A percentile compares a stretch with the other conserved stretches of the same genome.
phyloP scores from a whole-genome alignment of 192 early-diverging fungal species.

The Umbelopsis sp. region DNA sequence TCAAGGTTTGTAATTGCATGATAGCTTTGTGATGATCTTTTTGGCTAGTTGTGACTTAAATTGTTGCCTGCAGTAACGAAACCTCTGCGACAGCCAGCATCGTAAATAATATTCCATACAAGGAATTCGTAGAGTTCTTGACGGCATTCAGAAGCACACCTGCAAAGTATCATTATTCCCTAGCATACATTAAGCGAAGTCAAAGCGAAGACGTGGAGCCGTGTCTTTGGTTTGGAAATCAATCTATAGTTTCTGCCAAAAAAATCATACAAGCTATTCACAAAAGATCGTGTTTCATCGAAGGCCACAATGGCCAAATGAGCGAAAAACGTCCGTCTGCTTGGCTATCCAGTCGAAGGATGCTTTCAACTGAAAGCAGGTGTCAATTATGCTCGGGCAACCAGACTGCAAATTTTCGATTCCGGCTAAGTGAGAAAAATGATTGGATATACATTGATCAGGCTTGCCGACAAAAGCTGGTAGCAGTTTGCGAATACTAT shows the following conservation, averaged over 20 bases:
- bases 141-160: conserved; percentile 61
- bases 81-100: conserved; percentile 56
- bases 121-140: conserved; percentile 65
- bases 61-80: no score
- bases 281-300: conserved; percentile 82
- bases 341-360: not conserved
- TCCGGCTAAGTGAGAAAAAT: conserved; percentile 62
- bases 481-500: conserved; percentile 93
- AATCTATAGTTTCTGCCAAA: conserved; percentile 81
- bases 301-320: conserved; percentile 71
- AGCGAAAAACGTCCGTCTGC: conserved; percentile 36
- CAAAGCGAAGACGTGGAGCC: conserved; percentile 92
- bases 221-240: conserved; percentile 90
- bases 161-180: conserved; percentile 68
- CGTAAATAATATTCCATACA: conserved; percentile 76
- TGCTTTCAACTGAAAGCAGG: conserved; percentile 23
- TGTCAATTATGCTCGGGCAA: conserved; percentile 46
- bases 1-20: conserved; percentile 51
- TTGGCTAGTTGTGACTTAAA: no score
- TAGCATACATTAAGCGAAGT: conserved; percentile 84
- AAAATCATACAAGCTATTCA: conserved; percentile 88
- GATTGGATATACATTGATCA: conserved; percentile 76
- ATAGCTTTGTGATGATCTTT: conserved; percentile 31
- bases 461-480: conserved; percentile 87
- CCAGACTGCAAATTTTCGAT: conserved; percentile 54